These are phyloP conservation scores for Cercospora berteroae DNA, from an alignment of 2,329 filamentous ascomycete species.

Conservation along the genomic window DNA sequence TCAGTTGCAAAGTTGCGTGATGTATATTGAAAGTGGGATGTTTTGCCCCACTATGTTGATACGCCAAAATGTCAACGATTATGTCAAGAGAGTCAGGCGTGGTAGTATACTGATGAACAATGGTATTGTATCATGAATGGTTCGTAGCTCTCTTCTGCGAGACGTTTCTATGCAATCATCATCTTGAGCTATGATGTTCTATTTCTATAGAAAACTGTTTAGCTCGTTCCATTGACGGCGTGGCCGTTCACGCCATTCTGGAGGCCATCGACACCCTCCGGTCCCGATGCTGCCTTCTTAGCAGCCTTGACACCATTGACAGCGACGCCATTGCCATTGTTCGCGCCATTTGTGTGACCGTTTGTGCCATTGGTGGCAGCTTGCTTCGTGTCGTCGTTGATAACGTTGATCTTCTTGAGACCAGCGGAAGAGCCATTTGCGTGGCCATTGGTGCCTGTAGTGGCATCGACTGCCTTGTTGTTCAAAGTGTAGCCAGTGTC, in stretches of 20 bases:
- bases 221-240: constrained; percentile 18
- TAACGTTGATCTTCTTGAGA: constrained; percentile 35
- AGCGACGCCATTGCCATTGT: constrained; percentile 16
- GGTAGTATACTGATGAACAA: background rate
- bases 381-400: constrained; percentile 37
- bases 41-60: background rate
- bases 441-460: constrained; percentile 27
- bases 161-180: background rate
- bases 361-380: constrained; percentile 20
- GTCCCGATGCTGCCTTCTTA: constrained; percentile 35
- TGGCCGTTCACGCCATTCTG: constrained; percentile 28
- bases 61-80: background rate
- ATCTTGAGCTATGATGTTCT: background rate
- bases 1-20: background rate
- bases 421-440: constrained; percentile 1
- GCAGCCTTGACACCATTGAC: constrained; percentile 27
- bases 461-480: constrained; percentile 40
- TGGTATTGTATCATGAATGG: background rate
- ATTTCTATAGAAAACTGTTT: constrained; percentile 4
- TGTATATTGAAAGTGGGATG: background rate
- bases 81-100: background rate
- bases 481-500: constrained; percentile 63
- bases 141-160: constrained; percentile 1
- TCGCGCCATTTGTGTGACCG: constrained; percentile 4
- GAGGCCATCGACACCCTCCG: constrained; percentile 33